These are phyloP conservation scores for Nepenthes mirabilis DNA, from an alignment of 148 eudicot genomes.

Conservation along the genomic window DNA sequence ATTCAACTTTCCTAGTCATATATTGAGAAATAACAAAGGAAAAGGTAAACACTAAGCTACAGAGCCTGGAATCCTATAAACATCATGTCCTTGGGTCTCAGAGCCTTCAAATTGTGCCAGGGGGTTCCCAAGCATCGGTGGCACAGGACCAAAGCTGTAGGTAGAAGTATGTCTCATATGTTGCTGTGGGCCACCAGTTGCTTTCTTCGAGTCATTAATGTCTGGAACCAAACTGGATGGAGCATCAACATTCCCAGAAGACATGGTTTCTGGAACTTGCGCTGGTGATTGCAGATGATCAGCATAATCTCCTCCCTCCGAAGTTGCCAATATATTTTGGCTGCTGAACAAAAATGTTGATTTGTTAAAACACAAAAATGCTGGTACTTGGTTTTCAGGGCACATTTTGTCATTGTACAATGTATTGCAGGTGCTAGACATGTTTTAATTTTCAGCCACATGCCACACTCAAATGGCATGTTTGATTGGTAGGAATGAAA, in stretches of 20 bases:
- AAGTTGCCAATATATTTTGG: slow-evolving; percentile 25
- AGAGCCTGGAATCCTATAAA: slow-evolving; percentile 46
- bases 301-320: slow-evolving; percentile 38
- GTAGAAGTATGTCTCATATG: slow-evolving; percentile 29
- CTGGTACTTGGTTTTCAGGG: neutral
- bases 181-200: slow-evolving; percentile 29
- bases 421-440: neutral
- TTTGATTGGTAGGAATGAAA: no score
- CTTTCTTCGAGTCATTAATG: slow-evolving; percentile 42
- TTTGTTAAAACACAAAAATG: neutral
- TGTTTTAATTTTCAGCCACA: no score
- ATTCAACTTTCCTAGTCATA: no score
- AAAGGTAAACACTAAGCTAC: slow-evolving; percentile 39
- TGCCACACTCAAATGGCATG: no score
- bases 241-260: slow-evolving; percentile 29
- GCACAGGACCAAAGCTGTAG: slow-evolving; percentile 47
- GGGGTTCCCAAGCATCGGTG: slow-evolving; percentile 43
- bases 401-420: neutral
- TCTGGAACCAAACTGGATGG: slow-evolving; percentile 31
- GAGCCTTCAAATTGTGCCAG: slow-evolving; percentile 48
- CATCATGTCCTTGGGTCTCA: slow-evolving; percentile 50
- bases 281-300: slow-evolving; percentile 33
- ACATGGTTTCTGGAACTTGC: slow-evolving; percentile 21
- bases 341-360: slow-evolving; percentile 19
- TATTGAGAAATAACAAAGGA: neutral